Conservation (phyloP, 148 eudicot genomes). For the Amaranthus palmeri region DNA sequence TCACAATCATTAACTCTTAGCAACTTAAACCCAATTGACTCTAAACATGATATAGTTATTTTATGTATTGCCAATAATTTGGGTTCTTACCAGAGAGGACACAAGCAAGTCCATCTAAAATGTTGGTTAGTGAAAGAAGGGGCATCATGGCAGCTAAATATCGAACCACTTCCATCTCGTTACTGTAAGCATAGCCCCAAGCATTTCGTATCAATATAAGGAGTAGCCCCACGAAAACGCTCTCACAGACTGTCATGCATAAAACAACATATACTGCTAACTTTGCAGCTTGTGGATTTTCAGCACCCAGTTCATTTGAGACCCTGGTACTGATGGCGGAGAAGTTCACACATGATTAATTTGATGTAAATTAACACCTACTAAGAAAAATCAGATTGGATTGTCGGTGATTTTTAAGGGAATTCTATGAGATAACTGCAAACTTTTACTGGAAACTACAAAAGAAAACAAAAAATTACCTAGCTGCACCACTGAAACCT, state of each 20-base stretch:
- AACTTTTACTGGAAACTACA: background rate
- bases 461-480: constrained; percentile 31
- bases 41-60: no score
- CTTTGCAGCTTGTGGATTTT: constrained; percentile 28
- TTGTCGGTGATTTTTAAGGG: no score
- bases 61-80: background rate
- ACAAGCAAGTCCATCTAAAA: constrained; percentile 32
- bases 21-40: no score
- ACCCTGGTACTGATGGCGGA: constrained; percentile 26
- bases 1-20: no score
- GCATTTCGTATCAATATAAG: constrained; percentile 25
- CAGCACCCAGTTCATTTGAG: constrained; percentile 42
- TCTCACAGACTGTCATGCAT: constrained; percentile 26
- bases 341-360: background rate
- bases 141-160: constrained; percentile 37
- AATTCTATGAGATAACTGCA: background rate
- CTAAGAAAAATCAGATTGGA: no score
- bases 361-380: no score
- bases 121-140: constrained; percentile 29
- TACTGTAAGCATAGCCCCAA: constrained; percentile 42
- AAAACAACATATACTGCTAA: constrained; percentile 29
- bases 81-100: constrained; percentile 32
- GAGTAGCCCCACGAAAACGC: constrained; percentile 25
- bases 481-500: constrained; percentile 76
- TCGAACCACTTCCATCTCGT: constrained; percentile 28